These are phyloP conservation scores for Apodospora peruviana DNA, from an alignment of 495 filamentous ascomycete genomes.

Conservation along the genomic window DNA sequence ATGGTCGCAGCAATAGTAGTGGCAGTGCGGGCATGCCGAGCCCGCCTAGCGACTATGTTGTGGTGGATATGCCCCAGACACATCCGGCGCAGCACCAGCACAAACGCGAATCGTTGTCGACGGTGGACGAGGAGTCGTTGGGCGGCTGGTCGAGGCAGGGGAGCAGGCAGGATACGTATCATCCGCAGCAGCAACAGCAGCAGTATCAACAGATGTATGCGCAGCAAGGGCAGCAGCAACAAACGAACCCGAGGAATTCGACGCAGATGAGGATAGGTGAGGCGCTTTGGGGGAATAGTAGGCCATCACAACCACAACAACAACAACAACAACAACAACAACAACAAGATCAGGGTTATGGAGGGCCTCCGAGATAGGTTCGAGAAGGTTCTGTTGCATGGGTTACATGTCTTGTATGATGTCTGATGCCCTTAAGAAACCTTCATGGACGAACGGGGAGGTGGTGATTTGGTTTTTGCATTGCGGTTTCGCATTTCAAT, in stretches of 20 bases:
- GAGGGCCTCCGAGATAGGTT: no score
- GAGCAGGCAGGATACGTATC: conserved; percentile 2
- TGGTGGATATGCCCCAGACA: not conserved
- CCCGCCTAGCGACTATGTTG: not conserved
- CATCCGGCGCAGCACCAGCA: not conserved
- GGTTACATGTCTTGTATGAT: no score
- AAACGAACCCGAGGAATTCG: conserved; percentile 4
- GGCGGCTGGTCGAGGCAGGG: not conserved
- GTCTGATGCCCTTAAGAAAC: no score
- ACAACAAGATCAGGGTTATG: no score
- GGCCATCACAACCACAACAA: not conserved
- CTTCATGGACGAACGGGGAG: no score
- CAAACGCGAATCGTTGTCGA: conserved; percentile 1
- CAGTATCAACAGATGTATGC: not conserved
- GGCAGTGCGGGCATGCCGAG: conserved; percentile 5
- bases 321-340: no score
- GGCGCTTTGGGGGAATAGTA: conserved; percentile 6
- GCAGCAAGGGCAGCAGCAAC: not conserved
- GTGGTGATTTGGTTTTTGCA: no score
- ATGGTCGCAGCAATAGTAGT: no score
- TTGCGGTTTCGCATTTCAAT: no score
- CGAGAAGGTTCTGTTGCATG: no score
- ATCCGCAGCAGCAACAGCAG: not conserved
- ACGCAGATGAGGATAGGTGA: conserved; percentile 7
- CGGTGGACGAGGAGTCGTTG: conserved; percentile 9